Evolutionary conservation across 352 stramenopile species (phyloP), one percentile per base, ranked within the genome.

Genomic region (Phytophthora cactorum): DNA sequence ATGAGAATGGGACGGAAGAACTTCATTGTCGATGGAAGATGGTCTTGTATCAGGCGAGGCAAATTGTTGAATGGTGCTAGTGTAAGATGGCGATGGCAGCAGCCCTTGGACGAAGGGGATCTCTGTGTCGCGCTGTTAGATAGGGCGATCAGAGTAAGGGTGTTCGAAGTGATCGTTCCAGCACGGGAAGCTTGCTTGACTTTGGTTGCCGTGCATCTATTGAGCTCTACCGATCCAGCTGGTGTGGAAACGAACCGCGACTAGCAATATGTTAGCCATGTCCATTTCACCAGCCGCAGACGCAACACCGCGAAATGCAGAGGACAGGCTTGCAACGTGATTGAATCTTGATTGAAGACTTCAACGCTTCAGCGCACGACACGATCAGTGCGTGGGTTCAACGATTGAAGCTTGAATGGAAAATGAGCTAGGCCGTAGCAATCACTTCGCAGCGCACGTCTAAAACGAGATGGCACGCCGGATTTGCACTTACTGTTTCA

Each of bases 1-100:
- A 74, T 50, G 53, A 70, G 46, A 64, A 74, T 52, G 47, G 66
- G 59, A 17, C 44, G 52, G 46, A 69, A 69, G 31, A 74, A 60
- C 54, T 70, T 70, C 66, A 74, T 74, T 47, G 50, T 44, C 14
- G 44, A 36, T 25, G 63, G 47, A 29, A 27, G 29, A 22, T 12
- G 36, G 32, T 54, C 46, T 66, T 70, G 55, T 36, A 25, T 45
- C 4, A 27, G 29, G 38, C 27, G 45, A 56, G 51, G 52, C 45
- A 39, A 63, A 63, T 68, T 59, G 51, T 9, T 11, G 51, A 68
- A 72, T 72, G 57, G 28, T 25, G 32, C n/a, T 7, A 31, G 9
- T 6, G 28, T 5, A 25, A 57, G 36, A 8, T 22, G 27, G 8
- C 10, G 47, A 46, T 6, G 39, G 41, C 28, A 52, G 11, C 17